phyloP scores from a whole-genome alignment of 306 rosid species.

The Cicer yamashitae region DNA sequence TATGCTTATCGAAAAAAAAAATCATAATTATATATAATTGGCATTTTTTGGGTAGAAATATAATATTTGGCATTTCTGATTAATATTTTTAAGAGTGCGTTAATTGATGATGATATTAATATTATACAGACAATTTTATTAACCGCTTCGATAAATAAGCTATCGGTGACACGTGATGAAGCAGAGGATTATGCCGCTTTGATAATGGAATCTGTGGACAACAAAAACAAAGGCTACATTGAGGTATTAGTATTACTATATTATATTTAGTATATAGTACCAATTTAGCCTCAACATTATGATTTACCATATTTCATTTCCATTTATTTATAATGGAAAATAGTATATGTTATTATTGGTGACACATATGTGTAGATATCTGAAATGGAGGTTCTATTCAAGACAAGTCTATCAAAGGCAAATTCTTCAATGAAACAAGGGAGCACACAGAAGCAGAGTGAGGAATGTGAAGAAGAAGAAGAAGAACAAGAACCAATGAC shows the following conservation, averaged over 20 bases:
- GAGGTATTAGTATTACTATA: slow-evolving; percentile 52
- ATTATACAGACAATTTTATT: slow-evolving; percentile 61
- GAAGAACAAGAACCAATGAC: slow-evolving; percentile 57
- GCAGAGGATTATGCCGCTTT: slow-evolving; percentile 72
- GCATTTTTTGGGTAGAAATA: too few species aligned
- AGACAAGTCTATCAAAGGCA: slow-evolving; percentile 47
- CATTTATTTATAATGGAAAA: neutral
- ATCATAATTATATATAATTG: neutral
- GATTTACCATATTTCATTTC: slow-evolving; percentile 18
- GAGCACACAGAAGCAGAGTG: neutral
- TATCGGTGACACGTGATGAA: slow-evolving; percentile 76
- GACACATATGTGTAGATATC: slow-evolving; percentile 39
- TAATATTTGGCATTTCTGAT: too few species aligned
- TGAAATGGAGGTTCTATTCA: slow-evolving; percentile 62
- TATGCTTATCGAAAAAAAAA: neutral
- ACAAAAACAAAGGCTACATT: slow-evolving; percentile 67
- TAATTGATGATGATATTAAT: slow-evolving; percentile 17
- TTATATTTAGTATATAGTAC: slow-evolving; percentile 3
- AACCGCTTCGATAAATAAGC: slow-evolving; percentile 73
- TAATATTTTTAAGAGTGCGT: neutral
- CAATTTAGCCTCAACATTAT: slow-evolving; percentile 23
- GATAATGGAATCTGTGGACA: slow-evolving; percentile 74
- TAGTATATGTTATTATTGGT: neutral
- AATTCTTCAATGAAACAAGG: slow-evolving; percentile 45
- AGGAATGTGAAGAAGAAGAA: slow-evolving; percentile 50